Evolutionary conservation across 2,329 filamentous ascomycete genomes (phyloP).

Genomic region (Fusarium nygamai): DNA sequence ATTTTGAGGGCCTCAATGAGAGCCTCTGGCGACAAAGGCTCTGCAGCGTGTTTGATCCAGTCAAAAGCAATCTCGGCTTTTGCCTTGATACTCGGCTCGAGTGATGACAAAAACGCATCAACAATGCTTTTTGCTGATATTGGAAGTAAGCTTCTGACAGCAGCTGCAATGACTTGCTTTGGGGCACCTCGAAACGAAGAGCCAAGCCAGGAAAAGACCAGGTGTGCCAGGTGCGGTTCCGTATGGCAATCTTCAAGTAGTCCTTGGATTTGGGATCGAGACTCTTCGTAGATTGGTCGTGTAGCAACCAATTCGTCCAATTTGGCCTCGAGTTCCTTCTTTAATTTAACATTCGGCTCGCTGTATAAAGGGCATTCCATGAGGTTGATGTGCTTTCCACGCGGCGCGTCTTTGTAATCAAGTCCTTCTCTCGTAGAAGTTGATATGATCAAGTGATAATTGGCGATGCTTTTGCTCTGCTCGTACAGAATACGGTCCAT

Average conservation of each 20-base stretch:
- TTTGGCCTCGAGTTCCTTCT: background rate
- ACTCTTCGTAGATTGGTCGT: background rate
- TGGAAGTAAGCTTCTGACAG: background rate
- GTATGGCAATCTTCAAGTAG: too few relatives aligned
- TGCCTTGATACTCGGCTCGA: background rate
- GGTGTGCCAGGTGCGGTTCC: background rate
- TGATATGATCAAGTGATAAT: background rate
- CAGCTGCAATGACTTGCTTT: background rate
- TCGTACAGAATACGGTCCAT: background rate
- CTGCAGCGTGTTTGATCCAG: background rate
- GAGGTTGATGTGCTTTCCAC: background rate
- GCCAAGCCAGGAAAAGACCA: background rate
- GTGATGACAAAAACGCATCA: background rate
- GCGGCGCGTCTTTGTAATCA: background rate
- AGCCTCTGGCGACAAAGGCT: background rate
- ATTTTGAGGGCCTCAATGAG: background rate
- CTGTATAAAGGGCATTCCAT: background rate
- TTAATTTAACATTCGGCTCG: background rate
- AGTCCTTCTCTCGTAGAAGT: background rate
- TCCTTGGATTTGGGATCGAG: background rate
- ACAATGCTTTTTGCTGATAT: background rate
- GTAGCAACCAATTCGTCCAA: background rate
- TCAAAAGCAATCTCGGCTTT: background rate
- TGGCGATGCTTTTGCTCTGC: background rate
- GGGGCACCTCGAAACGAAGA: background rate